Base-by-base conservation (phyloP, 164 flowering plant species). In the Stephania yunnanensis region DNA sequence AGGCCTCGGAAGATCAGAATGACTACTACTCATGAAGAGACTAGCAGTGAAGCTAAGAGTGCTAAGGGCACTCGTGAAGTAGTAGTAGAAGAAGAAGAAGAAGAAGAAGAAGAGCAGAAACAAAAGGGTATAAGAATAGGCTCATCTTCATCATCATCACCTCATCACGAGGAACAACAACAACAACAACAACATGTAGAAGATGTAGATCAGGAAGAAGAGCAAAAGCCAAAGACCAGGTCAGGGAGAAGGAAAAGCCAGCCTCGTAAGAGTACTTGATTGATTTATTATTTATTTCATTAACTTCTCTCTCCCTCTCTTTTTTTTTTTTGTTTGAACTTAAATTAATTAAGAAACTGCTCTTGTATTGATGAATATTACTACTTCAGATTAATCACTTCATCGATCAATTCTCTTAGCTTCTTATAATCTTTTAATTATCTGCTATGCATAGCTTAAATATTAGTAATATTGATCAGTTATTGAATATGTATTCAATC, bases 211-310 rank as follows among this genome's bases (percentile, higher is more conserved):
- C 46, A 72, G 72, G 81, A 22, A 78, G 78, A 45, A 36, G 79
- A 69, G 46, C 15, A 20, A 11, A 46, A 25, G 53, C 7, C 75
- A 7, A 78, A 74, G 78, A 72, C 76, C 68, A 69, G 6, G 30
- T n/a, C 73, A 80, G 85, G 83, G 46, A 87, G 86, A 58, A 73
- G 89, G 72, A 89, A 87, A 80, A 78, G 89, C 84, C 86, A 83
- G 68, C 93, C 93, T 69, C 79, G 84, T 61, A 88, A 86, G 84
- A 89, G 93, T 78, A 82, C 84, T 81, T 84, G 63, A 80, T 36
- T 36, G 4, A 2, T 36, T 36, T 36, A 2, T 36, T 36, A 2
- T 36, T 36, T 36, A 25, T 25, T 25, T 25, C 25, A 25, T 36
- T 36, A 36, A 0, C 42, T 0, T 36, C 42, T 36, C 42, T 36